Percentiles rank a stretch among this genome's conserved stretches.
These are phyloP conservation scores for Colletotrichum siamense DNA, from an alignment of 2,329 filamentous ascomycete genomes.

Conservation along the genomic window DNA sequence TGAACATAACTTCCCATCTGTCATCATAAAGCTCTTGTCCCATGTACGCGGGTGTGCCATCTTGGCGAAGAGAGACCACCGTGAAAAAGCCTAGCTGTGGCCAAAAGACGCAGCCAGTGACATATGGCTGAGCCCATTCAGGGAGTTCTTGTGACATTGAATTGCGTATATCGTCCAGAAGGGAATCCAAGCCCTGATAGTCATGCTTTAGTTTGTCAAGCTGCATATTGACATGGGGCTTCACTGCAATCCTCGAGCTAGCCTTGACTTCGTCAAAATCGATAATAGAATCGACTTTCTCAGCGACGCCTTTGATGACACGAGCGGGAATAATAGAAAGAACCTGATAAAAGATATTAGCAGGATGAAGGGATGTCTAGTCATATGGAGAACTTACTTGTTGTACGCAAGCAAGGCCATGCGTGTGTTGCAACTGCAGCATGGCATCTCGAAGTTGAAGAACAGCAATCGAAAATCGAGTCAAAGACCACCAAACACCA, in stretches of 20 bases:
- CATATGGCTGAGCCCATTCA: slow-evolving; percentile 54
- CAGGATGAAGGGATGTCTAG: background rate
- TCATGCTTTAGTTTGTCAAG: slow-evolving; percentile 80
- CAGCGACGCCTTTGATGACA: slow-evolving; percentile 69
- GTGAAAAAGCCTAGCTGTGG: slow-evolving; percentile 92
- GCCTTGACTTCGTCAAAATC: slow-evolving; percentile 81
- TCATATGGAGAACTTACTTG: slow-evolving; percentile 47
- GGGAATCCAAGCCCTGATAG: slow-evolving; percentile 78
- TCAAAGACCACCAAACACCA: slow-evolving; percentile 76
- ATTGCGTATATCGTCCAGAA: slow-evolving; percentile 72
- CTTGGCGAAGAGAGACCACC: slow-evolving; percentile 58
- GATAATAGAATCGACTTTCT: slow-evolving; percentile 74
- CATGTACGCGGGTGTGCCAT: slow-evolving; percentile 65
- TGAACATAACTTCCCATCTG: slow-evolving; percentile 80
- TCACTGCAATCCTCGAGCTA: slow-evolving; percentile 75
- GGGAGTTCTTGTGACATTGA: slow-evolving; percentile 70
- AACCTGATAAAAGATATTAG: slow-evolving; percentile 46
- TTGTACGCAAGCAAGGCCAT: slow-evolving; percentile 54
- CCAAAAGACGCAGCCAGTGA: slow-evolving; percentile 84
- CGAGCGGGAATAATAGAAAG: slow-evolving; percentile 62
- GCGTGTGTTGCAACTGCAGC: slow-evolving; percentile 58
- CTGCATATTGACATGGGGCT: slow-evolving; percentile 71
- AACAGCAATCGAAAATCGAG: slow-evolving; percentile 70
- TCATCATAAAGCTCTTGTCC: slow-evolving; percentile 62
- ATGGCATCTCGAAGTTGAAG: slow-evolving; percentile 73